phyloP scores from a whole-genome alignment of 2,329 filamentous ascomycete genomes.

The Endoconidiophora polonica region DNA sequence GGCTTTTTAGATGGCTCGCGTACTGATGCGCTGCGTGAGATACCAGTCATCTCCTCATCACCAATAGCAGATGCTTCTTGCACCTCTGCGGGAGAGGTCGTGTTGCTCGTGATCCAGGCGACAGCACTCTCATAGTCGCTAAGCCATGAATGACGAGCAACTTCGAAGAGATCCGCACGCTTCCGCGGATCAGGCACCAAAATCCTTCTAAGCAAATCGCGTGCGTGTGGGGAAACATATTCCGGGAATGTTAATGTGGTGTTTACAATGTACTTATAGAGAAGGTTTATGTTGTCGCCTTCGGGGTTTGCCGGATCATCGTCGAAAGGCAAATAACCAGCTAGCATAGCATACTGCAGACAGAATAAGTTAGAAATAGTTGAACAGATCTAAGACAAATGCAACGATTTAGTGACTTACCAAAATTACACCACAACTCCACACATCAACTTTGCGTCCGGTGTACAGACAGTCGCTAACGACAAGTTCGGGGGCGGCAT shows the following conservation, averaged over 20 bases:
- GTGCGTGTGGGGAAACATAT: constrained; percentile 92
- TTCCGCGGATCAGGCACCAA: constrained; percentile 89
- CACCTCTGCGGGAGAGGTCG: constrained; percentile 72
- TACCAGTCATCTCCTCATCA: constrained; percentile 37
- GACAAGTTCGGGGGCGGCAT: constrained; percentile 89
- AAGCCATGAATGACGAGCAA: constrained; percentile 93
- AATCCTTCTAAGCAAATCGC: constrained; percentile 82
- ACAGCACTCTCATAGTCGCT: constrained; percentile 96
- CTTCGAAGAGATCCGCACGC: constrained; percentile 89
- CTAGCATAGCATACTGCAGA: constrained; percentile 86
- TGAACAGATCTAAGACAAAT: background rate
- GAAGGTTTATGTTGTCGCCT: constrained; percentile 94
- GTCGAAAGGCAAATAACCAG: constrained; percentile 92
- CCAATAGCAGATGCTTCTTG: constrained; percentile 56
- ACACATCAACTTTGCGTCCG: constrained; percentile 93
- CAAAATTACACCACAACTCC: constrained; percentile 97
- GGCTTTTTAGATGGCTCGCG: constrained; percentile 60
- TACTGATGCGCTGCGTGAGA: constrained; percentile 82
- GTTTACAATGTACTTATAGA: constrained; percentile 98
- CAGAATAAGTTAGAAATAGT: background rate
- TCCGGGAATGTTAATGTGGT: constrained; percentile 95
- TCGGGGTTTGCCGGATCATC: constrained; percentile 97
- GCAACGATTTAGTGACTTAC: constrained; percentile 38
- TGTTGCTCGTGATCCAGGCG: constrained; percentile 90
- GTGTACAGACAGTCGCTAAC: constrained; percentile 97